Base-by-base conservation (phyloP, 2,329 filamentous ascomycete genomes). In the Penicillium sp. region DNA sequence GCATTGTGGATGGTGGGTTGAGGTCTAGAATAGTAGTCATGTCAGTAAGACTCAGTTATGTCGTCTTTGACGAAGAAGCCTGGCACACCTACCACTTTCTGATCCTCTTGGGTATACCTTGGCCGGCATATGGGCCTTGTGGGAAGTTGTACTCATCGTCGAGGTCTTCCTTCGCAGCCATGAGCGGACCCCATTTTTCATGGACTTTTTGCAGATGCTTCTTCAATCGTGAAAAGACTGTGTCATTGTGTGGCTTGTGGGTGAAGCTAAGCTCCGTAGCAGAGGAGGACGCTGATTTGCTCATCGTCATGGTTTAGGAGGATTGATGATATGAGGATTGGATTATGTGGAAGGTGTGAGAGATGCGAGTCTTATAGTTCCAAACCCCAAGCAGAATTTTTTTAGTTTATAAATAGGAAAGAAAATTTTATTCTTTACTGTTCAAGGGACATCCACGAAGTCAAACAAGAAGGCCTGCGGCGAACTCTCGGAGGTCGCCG, bases 141-240 rank as follows among this genome's bases (percentile, higher is more conserved):
- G 64, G 60, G 54, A 69, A 68, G 31, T 64, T 67, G 49, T 69
- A 67, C 15, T 67, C 62, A 25, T 66, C 65, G n/a, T 67, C 43
- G n/a, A 62, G 45, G 22, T 54, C 39, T 17, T 63, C 58, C 42
- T 64, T 68, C 14, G 67, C 67, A 10, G 60, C 58, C 62, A 68
- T 63, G 15, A 64, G 56, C 14, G 63, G 63, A 7, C 60, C 62
- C 63, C 63, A 66, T 25, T 61, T 58, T 38, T 63, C 59, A 39
- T 61, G 57, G 5, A 63, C 38, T 1, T 35, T 31, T 8, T 49
- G 38, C 42, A 60, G 50, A n/a, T 50, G 56, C 35, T 63, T 57
- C 42, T 63, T 64, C 3, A 61, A 28, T 22, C 45, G 54, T 43
- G 39, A 45, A 37, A 47, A n/a, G 12, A 38, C 5, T 5, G 28